Conservation (phyloP, 352 stramenopile genomes). For the Globisporangium orthogonon region DNA sequence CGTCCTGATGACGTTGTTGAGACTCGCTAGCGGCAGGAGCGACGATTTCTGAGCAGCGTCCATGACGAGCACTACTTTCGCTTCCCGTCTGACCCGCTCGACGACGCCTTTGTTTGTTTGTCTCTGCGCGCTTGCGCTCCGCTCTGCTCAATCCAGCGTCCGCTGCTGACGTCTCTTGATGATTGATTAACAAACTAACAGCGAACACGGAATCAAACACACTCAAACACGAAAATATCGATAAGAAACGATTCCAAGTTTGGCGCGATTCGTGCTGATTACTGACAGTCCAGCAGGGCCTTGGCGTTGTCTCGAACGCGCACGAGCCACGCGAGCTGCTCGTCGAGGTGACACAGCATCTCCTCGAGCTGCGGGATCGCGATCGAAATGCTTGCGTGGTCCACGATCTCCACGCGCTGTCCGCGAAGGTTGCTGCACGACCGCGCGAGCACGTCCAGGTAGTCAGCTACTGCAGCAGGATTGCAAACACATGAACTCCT, state of each 20-base stretch:
- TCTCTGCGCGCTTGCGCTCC: no score
- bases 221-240: not conserved
- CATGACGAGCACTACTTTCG: not conserved
- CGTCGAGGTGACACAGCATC: slow-evolving; percentile 61
- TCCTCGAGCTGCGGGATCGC: slow-evolving; percentile 76
- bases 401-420: slow-evolving; percentile 74
- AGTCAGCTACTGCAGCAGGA: not conserved
- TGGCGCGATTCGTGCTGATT: no score
- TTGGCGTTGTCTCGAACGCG: slow-evolving; percentile 70
- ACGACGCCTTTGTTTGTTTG: no score
- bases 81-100: not conserved
- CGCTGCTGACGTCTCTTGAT: no score
- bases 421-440: slow-evolving; percentile 49
- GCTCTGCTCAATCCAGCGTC: no score
- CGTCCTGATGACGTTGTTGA: slow-evolving; percentile 1
- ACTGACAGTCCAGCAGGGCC: slow-evolving; percentile 59
- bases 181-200: no score
- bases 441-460: not conserved
- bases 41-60: not conserved
- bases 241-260: no score
- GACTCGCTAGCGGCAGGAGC: not conserved
- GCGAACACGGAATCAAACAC: no score
- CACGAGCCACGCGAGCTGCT: slow-evolving; percentile 57
- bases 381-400: slow-evolving; percentile 59
- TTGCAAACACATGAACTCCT: not conserved